Base-by-base conservation (phyloP, 495 filamentous ascomycete genomes). In the Penicillium malachiteum region DNA sequence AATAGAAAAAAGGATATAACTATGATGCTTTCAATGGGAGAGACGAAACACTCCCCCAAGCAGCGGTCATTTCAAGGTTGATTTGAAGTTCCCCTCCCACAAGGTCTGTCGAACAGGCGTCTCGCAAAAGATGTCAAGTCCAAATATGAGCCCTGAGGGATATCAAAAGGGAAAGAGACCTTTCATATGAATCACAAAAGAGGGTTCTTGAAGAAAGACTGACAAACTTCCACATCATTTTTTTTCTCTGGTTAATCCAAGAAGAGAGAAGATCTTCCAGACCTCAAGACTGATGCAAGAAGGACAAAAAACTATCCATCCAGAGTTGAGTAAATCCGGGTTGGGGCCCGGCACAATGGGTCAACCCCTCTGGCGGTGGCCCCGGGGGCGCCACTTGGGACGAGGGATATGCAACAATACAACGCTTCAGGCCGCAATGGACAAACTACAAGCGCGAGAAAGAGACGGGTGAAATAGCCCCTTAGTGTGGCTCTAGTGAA, bases 321-420 rank as follows among this genome's bases (percentile, higher is more conserved):
- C 21, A 65, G 50, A 32, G 51, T 56, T 60, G 58, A 63, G 55
- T 17, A 59, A 52, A 63, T 55, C 59, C 58, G 60, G 56, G 57
- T 50, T 48, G 37, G 48, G 55, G 63, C 68, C 73, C 68, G 66
- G 61, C 54, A 67, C 57, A 63, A 43, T 65, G 73, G 73, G 56
- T 68, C 66, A 61, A 57, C 62, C 65, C 58, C 59, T 71, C 54
- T 65, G 60, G 50, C 57, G 63, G 59, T 63, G 58, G 55, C 53
- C 50, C 53, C 50, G 6, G 33, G 31, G 52, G 54, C 50, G 40
- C 50, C 56, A 64, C 55, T 54, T 55, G 57, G 38, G 57, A 59
- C 31, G 43, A 38, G 43, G 54, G 55, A 38, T 46, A 48, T 55
- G 47, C 31, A 16, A 41, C 26, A 37, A 13, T 37, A 37, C 57